These are phyloP conservation scores for Coprinellus micaceus DNA, from an alignment of 768 basidiomycete genomes.

Conservation along the genomic window DNA sequence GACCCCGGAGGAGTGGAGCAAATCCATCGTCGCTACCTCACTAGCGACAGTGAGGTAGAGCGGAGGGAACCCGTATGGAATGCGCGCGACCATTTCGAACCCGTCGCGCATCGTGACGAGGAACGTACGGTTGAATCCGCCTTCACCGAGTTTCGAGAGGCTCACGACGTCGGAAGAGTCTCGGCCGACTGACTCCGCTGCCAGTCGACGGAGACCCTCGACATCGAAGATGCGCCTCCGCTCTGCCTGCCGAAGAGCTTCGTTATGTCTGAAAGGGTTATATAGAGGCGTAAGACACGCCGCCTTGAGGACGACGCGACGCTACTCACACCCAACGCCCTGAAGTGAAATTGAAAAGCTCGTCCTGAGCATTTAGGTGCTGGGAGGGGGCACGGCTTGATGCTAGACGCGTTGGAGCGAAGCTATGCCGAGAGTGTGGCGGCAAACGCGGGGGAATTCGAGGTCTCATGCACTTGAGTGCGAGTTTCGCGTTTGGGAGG, in stretches of 20 bases:
- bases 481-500: too few relatives aligned
- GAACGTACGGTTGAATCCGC: constrained; percentile 34
- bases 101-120: constrained; percentile 30
- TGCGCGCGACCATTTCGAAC: constrained; percentile 31
- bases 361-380: too few relatives aligned
- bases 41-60: constrained; percentile 28
- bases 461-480: too few relatives aligned
- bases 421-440: too few relatives aligned
- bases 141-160: constrained; percentile 42
- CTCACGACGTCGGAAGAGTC: constrained; percentile 32
- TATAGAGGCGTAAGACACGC: too few relatives aligned
- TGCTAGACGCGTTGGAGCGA: too few relatives aligned
- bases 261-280: neutral
- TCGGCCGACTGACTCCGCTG: constrained; percentile 38
- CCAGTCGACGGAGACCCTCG: constrained; percentile 37
- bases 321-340: too few relatives aligned
- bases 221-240: neutral
- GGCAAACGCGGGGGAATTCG: too few relatives aligned
- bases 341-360: too few relatives aligned
- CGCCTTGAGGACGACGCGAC: too few relatives aligned
- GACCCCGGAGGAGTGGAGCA: constrained; percentile 10
- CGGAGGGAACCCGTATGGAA: constrained; percentile 31
- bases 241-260: neutral
- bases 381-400: too few relatives aligned
- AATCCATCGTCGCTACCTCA: constrained; percentile 25